phyloP scores from a whole-genome alignment of 2,329 filamentous ascomycete species.

The Calcarisporium arbuscula region DNA sequence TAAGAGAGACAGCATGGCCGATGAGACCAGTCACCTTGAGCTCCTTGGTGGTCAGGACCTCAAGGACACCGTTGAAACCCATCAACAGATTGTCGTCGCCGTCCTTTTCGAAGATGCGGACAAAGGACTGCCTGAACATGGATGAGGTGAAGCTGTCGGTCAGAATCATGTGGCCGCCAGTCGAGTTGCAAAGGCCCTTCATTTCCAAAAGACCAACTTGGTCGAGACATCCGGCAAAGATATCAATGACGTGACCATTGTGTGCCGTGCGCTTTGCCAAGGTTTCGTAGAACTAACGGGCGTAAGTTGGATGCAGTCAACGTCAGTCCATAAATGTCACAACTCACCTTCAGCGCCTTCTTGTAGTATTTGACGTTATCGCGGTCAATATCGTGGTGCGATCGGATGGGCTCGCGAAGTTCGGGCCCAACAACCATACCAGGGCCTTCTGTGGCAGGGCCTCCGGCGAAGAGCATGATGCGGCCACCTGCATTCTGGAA shows the following conservation, averaged over 20 bases:
- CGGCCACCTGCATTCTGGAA: constrained; percentile 93
- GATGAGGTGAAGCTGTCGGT: constrained; percentile 98
- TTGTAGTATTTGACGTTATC: constrained; percentile 99
- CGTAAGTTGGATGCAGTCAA: constrained; percentile 3
- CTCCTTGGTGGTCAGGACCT: constrained; percentile 96
- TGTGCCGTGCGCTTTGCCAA: constrained; percentile 91
- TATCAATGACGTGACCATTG: constrained; percentile 95
- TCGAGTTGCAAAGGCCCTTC: constrained; percentile 94
- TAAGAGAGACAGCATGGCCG: constrained; percentile 90
- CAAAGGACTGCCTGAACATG: constrained; percentile 99
- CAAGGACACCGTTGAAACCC: constrained; percentile 95
- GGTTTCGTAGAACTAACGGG: constrained; percentile 76
- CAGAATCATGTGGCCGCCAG: constrained; percentile 95
- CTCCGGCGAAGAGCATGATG: constrained; percentile 96
- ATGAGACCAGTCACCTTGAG: constrained; percentile 97
- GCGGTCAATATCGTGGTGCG: constrained; percentile 96
- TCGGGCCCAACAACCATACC: constrained; percentile 96
- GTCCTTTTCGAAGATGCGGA: constrained; percentile 95
- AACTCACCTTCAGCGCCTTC: constrained; percentile 82
- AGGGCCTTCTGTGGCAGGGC: constrained; percentile 89
- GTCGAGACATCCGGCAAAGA: constrained; percentile 94
- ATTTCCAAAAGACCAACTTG: constrained; percentile 97
- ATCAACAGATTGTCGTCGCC: constrained; percentile 89
- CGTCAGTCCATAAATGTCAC: background rate
- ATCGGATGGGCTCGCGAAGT: constrained; percentile 91